Conservation (phyloP, 345 rosid genomes). For the Citrus cavaleriei region DNA sequence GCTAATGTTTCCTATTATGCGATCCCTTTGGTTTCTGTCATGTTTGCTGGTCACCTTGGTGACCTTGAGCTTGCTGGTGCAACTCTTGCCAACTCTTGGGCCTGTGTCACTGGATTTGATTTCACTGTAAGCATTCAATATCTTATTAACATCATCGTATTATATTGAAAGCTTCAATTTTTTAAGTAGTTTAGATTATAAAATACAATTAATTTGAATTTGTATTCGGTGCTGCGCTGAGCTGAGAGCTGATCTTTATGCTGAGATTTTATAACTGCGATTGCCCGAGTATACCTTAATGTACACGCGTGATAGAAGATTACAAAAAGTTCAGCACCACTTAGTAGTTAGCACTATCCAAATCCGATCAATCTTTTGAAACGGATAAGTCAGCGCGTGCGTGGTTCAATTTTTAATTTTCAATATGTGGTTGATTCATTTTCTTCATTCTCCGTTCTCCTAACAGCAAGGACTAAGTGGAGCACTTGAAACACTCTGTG, state of each 20-base stretch:
- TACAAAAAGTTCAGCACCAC: too few relatives aligned
- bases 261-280: too few relatives aligned
- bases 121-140: conserved; percentile 47
- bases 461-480: conserved; percentile 68
- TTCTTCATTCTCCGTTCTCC: not conserved
- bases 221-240: too few relatives aligned
- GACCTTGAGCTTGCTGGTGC: conserved; percentile 72
- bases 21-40: conserved; percentile 64
- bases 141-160: not conserved
- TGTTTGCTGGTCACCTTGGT: conserved; percentile 80
- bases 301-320: too few relatives aligned
- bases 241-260: too few relatives aligned
- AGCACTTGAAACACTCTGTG: conserved; percentile 84
- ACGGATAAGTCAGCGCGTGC: too few relatives aligned
- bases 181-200: too few relatives aligned
- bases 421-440: not conserved
- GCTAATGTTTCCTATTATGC: conserved; percentile 50
- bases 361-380: too few relatives aligned
- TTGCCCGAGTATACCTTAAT: too few relatives aligned
- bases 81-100: conserved; percentile 88
- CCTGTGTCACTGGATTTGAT: conserved; percentile 70
- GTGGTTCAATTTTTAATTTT: too few relatives aligned
- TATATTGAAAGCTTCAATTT: too few relatives aligned
- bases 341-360: too few relatives aligned
- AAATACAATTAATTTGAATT: not conserved